These are phyloP conservation scores for Dalbergia cultrata DNA, from an alignment of 306 rosid species.

Conservation along the genomic window DNA sequence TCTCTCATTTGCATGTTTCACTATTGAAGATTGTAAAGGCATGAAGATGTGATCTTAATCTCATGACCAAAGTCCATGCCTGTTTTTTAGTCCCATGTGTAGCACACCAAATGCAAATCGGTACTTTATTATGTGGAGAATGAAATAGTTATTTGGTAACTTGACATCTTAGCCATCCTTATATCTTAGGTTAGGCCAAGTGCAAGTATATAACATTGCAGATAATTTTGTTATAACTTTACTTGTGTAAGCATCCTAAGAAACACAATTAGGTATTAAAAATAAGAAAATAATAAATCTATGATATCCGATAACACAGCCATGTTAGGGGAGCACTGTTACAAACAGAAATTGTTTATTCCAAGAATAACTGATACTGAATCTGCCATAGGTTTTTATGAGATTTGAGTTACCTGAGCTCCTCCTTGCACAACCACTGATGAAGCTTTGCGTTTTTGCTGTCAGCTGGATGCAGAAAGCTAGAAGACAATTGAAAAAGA, in stretches of 20 bases:
- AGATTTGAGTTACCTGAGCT: constrained; percentile 70
- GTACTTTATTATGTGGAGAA: constrained; percentile 12
- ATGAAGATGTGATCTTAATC: constrained; percentile 22
- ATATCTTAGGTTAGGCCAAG: background rate
- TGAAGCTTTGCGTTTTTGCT: constrained; percentile 81
- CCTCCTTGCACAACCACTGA: constrained; percentile 94
- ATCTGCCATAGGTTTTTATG: constrained; percentile 16
- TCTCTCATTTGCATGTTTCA: background rate
- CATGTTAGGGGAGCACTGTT: background rate
- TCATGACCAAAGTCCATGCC: background rate
- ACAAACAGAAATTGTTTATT: constrained; percentile 18
- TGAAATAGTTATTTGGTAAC: constrained; percentile 4
- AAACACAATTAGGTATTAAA: background rate
- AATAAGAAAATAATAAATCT: constrained; percentile 2
- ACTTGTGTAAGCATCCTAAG: background rate
- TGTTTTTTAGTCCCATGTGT: background rate
- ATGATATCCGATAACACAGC: background rate
- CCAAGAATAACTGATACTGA: constrained; percentile 27
- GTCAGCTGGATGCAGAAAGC: constrained; percentile 97
- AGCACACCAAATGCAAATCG: background rate
- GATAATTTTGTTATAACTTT: background rate
- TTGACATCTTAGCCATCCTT: background rate
- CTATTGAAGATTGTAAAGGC: constrained; percentile 17
- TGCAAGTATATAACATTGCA: constrained; percentile 15
- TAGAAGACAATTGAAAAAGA: constrained; percentile 39